A percentile compares a stretch with the other conserved stretches of the same genome.
These are phyloP conservation scores for Phytophthora colocasiae DNA, from an alignment of 352 stramenopile species.

Conservation along the genomic window DNA sequence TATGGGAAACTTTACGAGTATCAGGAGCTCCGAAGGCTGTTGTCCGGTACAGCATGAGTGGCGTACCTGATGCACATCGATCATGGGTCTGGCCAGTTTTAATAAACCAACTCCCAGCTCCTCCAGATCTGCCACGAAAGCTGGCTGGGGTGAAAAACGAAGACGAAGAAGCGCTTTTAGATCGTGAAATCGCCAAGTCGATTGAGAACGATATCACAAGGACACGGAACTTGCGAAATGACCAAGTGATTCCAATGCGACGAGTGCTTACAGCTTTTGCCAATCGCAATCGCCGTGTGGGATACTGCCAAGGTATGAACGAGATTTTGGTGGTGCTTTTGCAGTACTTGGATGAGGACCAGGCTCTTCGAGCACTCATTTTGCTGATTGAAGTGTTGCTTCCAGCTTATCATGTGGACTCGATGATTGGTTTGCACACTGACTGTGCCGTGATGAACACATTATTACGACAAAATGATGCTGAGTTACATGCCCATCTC, in stretches of 20 bases:
- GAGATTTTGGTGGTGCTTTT: slow-evolving; percentile 80
- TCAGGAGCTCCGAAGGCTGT: slow-evolving; percentile 42
- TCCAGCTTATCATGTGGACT: slow-evolving; percentile 84
- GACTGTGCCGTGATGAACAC: slow-evolving; percentile 87
- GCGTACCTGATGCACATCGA: slow-evolving; percentile 71
- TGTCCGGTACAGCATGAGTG: slow-evolving; percentile 51
- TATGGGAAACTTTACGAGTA: slow-evolving; percentile 57
- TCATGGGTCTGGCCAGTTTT: slow-evolving; percentile 80
- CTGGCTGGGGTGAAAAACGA: slow-evolving; percentile 33
- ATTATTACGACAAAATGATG: slow-evolving; percentile 78
- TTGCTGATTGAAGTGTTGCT: slow-evolving; percentile 80
- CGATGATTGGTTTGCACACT: slow-evolving; percentile 85
- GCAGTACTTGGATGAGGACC: slow-evolving; percentile 71
- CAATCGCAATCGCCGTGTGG: slow-evolving; percentile 73
- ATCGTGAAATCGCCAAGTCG: slow-evolving; percentile 75
- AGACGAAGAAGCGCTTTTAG: slow-evolving; percentile 57
- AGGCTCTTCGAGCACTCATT: slow-evolving; percentile 64
- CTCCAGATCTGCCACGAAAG: slow-evolving; percentile 45
- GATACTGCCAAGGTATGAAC: slow-evolving; percentile 90
- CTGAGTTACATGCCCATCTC: slow-evolving; percentile 72
- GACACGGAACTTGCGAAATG: slow-evolving; percentile 63
- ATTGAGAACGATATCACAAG: slow-evolving; percentile 86
- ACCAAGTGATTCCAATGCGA: slow-evolving; percentile 65
- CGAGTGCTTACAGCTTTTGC: slow-evolving; percentile 81
- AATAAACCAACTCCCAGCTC: slow-evolving; percentile 50